A percentile compares a stretch with the other conserved stretches of the same genome.
phyloP scores from a whole-genome alignment of 2,329 filamentous ascomycete species.

The Paecilomyces niveus region DNA sequence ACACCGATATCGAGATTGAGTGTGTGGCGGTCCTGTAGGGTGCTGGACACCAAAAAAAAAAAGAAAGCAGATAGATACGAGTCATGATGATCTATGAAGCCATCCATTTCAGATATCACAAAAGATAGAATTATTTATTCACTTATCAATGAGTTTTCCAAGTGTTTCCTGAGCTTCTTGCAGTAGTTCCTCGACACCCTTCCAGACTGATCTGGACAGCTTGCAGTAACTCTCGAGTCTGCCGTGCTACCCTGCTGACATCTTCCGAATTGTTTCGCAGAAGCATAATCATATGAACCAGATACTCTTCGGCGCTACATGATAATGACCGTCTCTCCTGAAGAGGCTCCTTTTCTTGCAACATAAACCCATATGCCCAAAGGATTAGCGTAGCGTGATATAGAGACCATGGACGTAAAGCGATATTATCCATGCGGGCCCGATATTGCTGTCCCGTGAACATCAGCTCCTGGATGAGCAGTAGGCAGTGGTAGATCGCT shows the following conservation, averaged over 20 bases:
- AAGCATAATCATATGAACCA: constrained; percentile 15
- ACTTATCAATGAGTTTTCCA: constrained; percentile 9
- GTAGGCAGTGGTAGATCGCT: constrained; percentile 16
- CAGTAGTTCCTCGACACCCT: constrained; percentile 17
- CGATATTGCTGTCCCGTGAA: constrained; percentile 15
- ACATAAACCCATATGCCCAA: constrained; percentile 17
- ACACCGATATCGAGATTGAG: constrained; percentile 84
- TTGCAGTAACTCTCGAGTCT: constrained; percentile 13
- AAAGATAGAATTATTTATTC: not conserved
- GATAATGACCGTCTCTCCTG: not conserved
- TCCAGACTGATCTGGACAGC: constrained; percentile 14
- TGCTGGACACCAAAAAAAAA: not conserved
- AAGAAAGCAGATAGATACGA: not conserved
- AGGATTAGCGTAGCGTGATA: constrained; percentile 18
- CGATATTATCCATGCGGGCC: constrained; percentile 16
- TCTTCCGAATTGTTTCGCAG: constrained; percentile 8
- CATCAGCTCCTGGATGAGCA: constrained; percentile 17
- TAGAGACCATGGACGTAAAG: constrained; percentile 17
- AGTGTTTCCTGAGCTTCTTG: constrained; percentile 17
- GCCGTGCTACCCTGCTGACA: constrained; percentile 7
- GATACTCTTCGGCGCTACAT: constrained; percentile 12
- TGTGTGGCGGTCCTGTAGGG: constrained; percentile 64
- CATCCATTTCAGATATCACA: not conserved
- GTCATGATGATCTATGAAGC: not conserved
- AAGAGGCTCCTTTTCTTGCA: constrained; percentile 2